Percentiles rank a stretch among this genome's conserved stretches.
These are phyloP conservation scores for Nitzschia inconspicua DNA, from an alignment of 108 stramenopile species.

Conservation along the genomic window DNA sequence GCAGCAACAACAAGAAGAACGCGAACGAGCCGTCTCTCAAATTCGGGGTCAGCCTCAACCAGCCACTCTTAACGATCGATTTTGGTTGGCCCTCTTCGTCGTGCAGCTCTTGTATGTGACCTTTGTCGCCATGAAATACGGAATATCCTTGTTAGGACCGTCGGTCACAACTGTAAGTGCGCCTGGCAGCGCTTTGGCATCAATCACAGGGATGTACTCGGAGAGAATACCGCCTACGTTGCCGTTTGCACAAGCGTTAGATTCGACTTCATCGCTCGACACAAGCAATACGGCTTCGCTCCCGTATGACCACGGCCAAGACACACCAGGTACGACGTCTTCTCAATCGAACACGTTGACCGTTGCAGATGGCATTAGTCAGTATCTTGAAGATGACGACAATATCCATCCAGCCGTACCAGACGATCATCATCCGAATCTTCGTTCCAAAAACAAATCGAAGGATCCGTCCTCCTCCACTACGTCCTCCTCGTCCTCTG, in stretches of 20 bases:
- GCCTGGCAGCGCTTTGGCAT: neutral
- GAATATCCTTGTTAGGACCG: neutral
- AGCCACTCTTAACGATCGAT: neutral
- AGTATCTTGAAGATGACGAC: constrained; percentile 13
- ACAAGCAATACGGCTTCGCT: neutral
- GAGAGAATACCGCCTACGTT: neutral
- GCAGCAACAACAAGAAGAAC: constrained; percentile 18
- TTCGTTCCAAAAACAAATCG: neutral
- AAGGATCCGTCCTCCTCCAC: neutral
- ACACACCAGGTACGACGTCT: no score
- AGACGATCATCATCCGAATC: neutral
- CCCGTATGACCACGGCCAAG: no score
- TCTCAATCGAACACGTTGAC: no score
- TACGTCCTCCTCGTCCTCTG: no score
- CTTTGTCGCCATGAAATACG: constrained; percentile 2
- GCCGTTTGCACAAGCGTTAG: neutral
- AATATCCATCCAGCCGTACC: no score
- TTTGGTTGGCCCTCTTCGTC: constrained; percentile 8
- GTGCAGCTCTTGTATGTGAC: constrained; percentile 9
- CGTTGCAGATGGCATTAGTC: no score
- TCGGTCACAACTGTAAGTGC: neutral
- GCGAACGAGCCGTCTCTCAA: constrained; percentile 22
- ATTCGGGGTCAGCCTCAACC: constrained; percentile 18
- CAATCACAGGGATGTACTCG: neutral
- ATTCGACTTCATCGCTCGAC: neutral